Percentiles rank a stretch among this genome's conserved stretches.
Evolutionary conservation across 2,329 filamentous ascomycete genomes (phyloP).

Genomic region (Setomelanomma holmii): DNA sequence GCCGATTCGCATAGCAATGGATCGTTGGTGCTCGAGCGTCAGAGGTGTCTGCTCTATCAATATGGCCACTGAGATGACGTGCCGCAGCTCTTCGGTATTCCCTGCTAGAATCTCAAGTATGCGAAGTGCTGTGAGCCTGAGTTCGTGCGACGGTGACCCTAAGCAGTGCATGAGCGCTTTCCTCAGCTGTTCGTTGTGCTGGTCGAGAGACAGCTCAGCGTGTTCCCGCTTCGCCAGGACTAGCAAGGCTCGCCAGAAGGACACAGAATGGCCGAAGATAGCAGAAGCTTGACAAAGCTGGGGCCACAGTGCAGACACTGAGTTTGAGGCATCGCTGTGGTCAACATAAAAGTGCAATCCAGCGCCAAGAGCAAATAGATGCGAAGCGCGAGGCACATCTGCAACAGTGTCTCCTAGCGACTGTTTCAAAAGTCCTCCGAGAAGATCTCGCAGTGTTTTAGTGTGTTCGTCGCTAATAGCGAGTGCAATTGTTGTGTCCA

Average conservation of each 20-base stretch:
- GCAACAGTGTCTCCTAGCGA: constrained; percentile 16
- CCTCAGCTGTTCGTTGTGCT: constrained; percentile 68
- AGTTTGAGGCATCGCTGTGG: constrained; percentile 62
- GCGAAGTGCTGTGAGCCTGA: constrained; percentile 76
- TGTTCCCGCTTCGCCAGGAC: constrained; percentile 70
- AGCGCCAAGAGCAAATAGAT: constrained; percentile 73
- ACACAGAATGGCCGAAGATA: constrained; percentile 64
- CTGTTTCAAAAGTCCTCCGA: constrained; percentile 28
- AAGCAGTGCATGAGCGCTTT: constrained; percentile 75
- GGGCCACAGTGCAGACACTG: constrained; percentile 63
- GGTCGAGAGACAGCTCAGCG: constrained; percentile 58
- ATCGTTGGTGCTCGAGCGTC: constrained; percentile 76
- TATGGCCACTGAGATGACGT: constrained; percentile 70
- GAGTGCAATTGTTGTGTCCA: constrained; percentile 33
- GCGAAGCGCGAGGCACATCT: constrained; percentile 8
- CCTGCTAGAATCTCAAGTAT: constrained; percentile 68
- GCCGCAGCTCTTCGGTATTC: constrained; percentile 58
- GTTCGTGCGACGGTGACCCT: constrained; percentile 73
- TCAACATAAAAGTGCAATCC: constrained; percentile 76
- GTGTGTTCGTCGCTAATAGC: constrained; percentile 28
- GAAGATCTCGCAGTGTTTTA: constrained; percentile 22
- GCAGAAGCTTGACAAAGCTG: constrained; percentile 71
- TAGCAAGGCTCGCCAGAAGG: constrained; percentile 49
- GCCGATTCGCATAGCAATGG: constrained; percentile 84
- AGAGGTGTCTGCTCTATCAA: constrained; percentile 81